Base-by-base conservation (phyloP, 179 eudicot genomes). In the Actinidia arguta region DNA sequence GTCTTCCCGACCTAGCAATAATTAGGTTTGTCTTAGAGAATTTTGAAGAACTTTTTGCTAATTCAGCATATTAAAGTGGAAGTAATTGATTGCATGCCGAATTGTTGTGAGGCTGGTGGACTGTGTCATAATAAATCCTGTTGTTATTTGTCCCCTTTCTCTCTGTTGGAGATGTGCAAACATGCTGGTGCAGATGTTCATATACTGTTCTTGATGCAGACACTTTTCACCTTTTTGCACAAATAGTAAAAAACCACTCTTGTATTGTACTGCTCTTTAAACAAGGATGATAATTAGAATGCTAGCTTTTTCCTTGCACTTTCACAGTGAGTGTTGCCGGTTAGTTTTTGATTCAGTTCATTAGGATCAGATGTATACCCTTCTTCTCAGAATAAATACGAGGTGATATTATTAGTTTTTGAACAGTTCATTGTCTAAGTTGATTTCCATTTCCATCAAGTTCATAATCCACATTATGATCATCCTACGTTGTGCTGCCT, bases 401-500 rank as follows among this genome's bases (percentile, higher is more conserved):
- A 78, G 46, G 39, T 62, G 54, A 61, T 71, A n/a, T n/a, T 54
- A n/a, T 50, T 22, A 27, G 6, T 39, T 68, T 74, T 75, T 13
- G 8, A 31, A 20, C 8, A 36, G n/a, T n/a, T 27, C 68, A 42
- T 75, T 31, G 12, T 47, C 39, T 72, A 46, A 66, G 51, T 11
- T 48, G 72, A 6, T 4, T n/a, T n/a, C n/a, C n/a, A n/a, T 36
- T 79, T 63, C 48, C 50, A 31, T 79, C 25, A 68, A 48, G 20
- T 27, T 48, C 72, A 22, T 78, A 62, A n/a, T 62, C 68, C 36
- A n/a, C 42, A 47, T 44, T 73, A 25, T 18, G 27, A 5, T 79
- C 25, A 9, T 46, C 58, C 66, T 70, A 78, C 58, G 18, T 69
- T 75, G 13, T n/a, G 42, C 51, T 85, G 76, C 73, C 36, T 81